Evolutionary conservation across 2,329 filamentous ascomycete genomes (phyloP).

Genomic region (Penicillium sp.): DNA sequence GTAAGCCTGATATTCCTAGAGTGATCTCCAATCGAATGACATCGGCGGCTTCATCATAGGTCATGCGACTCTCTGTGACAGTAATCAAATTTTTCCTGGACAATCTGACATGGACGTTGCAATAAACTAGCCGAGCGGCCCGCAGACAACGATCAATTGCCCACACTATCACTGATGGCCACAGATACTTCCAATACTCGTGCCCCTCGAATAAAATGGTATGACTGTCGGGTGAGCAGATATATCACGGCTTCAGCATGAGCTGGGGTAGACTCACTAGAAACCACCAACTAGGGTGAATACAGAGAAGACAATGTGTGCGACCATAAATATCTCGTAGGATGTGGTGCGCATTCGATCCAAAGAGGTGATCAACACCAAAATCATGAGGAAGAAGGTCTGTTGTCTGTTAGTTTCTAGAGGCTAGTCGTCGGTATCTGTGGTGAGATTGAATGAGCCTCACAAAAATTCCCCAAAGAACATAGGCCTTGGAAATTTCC

Average conservation of each 20-base stretch:
- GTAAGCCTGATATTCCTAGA: conserved; percentile 41
- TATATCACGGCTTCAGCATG: conserved; percentile 4
- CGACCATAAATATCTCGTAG: conserved; percentile 53
- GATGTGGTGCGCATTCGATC: conserved; percentile 53
- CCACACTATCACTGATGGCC: conserved; percentile 58
- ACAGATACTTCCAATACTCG: conserved; percentile 59
- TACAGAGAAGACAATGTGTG: conserved; percentile 48
- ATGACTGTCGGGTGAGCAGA: conserved; percentile 43
- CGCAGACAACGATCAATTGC: conserved; percentile 55
- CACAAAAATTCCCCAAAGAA: conserved; percentile 42
- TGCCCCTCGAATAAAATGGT: conserved; percentile 54
- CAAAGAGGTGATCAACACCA: conserved; percentile 53
- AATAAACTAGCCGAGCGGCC: conserved; percentile 50
- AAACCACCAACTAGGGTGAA: conserved; percentile 55
- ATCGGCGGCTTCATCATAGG: conserved; percentile 53
- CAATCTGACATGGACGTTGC: conserved; percentile 48
- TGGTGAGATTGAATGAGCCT: conserved; percentile 1
- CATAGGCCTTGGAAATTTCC: conserved; percentile 37
- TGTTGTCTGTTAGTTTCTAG: conserved; percentile 16
- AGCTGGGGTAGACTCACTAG: conserved; percentile 44
- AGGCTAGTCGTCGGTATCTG: neutral
- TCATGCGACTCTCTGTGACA: conserved; percentile 47
- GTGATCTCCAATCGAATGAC: conserved; percentile 56
- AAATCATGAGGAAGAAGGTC: conserved; percentile 48
- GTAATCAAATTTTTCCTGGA: conserved; percentile 27